These are phyloP conservation scores for Chloroidium sp. DNA, from an alignment of 163 green algal genomes.

Conservation along the genomic window DNA sequence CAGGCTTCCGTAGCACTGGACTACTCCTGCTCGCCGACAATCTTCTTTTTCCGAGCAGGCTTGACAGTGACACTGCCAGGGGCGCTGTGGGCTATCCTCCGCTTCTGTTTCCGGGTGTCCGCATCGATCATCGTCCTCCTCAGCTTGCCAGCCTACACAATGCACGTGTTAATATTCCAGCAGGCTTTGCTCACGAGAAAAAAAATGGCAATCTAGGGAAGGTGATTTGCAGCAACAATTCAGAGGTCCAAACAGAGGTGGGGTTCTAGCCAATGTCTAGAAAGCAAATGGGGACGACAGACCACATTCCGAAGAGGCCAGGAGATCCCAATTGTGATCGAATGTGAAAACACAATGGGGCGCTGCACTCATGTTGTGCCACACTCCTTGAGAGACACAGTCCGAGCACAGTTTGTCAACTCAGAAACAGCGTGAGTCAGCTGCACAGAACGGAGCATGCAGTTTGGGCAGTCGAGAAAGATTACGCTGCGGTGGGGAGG, in stretches of 20 bases:
- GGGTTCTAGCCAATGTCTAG: no score
- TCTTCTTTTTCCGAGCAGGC: constrained; percentile 80
- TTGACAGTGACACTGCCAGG: constrained; percentile 67
- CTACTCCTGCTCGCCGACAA: constrained; percentile 77
- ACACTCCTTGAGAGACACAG: background rate
- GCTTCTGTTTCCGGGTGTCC: constrained; percentile 60
- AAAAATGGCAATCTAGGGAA: no score
- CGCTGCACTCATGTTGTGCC: background rate
- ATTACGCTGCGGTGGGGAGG: background rate
- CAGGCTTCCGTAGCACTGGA: background rate
- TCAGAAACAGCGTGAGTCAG: background rate
- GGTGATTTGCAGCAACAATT: no score
- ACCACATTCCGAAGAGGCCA: no score
- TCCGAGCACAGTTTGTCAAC: background rate
- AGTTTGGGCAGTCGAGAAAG: background rate
- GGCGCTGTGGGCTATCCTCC: constrained; percentile 67
- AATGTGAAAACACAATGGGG: background rate
- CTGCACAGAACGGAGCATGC: background rate
- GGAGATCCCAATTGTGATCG: background rate
- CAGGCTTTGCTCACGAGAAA: no score
- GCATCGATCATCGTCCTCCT: constrained; percentile 60
- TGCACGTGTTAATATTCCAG: no score
- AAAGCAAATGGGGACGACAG: background rate
- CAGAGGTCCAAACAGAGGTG: no score
- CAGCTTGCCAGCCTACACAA: constrained; percentile 48